Conservation (phyloP, 441 rosid species). For the Mallotus japonicus region DNA sequence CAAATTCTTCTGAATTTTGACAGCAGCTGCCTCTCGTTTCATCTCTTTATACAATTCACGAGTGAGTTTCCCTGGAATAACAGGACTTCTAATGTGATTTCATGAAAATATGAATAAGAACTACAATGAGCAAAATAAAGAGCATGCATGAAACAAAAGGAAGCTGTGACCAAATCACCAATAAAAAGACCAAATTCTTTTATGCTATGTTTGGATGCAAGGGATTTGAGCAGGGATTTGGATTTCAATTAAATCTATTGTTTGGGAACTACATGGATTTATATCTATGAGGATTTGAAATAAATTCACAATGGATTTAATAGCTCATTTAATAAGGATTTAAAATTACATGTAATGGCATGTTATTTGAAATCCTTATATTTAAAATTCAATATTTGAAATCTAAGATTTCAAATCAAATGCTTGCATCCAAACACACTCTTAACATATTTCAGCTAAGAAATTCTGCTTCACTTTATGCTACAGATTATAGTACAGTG, state of each 20-base stretch:
- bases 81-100: conserved; percentile 18
- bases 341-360: too few relatives aligned
- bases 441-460: conserved; percentile 12
- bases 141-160: conserved; percentile 2
- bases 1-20: conserved; percentile 70
- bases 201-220: too few relatives aligned
- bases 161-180: conserved; percentile 12
- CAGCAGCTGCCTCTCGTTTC: conserved; percentile 65
- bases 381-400: too few relatives aligned
- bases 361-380: too few relatives aligned
- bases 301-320: too few relatives aligned
- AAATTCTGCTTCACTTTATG: conserved; percentile 8
- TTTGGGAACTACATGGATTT: too few relatives aligned
- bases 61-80: conserved; percentile 54
- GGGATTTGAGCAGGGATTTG: too few relatives aligned
- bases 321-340: too few relatives aligned
- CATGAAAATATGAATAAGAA: not conserved
- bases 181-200: not conserved
- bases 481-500: not conserved
- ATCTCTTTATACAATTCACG: conserved; percentile 36
- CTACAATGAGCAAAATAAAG: conserved; percentile 3
- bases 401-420: too few relatives aligned
- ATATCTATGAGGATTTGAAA: too few relatives aligned
- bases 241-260: too few relatives aligned
- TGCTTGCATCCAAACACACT: too few relatives aligned